Evolutionary conservation across 306 rosid genomes (phyloP).

Genomic region (Prunus fruticosa): DNA sequence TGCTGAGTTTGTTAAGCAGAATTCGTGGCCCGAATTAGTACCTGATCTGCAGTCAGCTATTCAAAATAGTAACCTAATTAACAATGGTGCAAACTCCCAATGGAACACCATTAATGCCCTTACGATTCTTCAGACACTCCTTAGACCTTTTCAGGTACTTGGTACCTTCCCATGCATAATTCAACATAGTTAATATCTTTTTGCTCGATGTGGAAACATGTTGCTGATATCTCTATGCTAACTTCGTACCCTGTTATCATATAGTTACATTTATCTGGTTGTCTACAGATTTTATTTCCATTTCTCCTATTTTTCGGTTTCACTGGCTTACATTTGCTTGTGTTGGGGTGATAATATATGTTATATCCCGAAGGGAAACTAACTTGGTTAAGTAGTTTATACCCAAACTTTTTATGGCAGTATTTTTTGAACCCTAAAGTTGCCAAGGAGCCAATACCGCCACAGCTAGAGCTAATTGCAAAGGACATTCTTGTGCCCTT

Average conservation of each 20-base stretch:
- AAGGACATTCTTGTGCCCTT: conserved; percentile 65
- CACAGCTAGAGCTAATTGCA: conserved; percentile 71
- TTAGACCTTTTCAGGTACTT: conserved; percentile 84
- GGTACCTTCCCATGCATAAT: neutral
- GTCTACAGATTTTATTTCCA: neutral
- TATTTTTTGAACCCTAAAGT: conserved; percentile 80
- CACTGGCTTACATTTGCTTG: neutral
- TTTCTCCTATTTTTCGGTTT: neutral
- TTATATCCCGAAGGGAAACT: conserved; percentile 2
- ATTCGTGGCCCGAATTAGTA: conserved; percentile 72
- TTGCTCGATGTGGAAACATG: neutral
- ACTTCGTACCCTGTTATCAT: neutral
- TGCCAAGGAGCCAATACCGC: conserved; percentile 78
- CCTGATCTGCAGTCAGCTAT: conserved; percentile 64
- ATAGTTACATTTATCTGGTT: neutral
- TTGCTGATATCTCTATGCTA: neutral
- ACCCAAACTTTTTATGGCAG: conserved; percentile 36
- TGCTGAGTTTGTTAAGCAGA: conserved; percentile 66
- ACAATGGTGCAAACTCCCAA: conserved; percentile 25
- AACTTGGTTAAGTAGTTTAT: conserved; percentile 22
- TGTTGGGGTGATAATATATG: too few relatives aligned
- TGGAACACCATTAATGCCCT: conserved; percentile 67
- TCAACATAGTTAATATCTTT: neutral
- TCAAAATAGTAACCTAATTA: conserved; percentile 58
- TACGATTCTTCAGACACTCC: conserved; percentile 64